Evolutionary conservation across 306 rosid genomes (phyloP).

Genomic region (Quercus berberidifolia): DNA sequence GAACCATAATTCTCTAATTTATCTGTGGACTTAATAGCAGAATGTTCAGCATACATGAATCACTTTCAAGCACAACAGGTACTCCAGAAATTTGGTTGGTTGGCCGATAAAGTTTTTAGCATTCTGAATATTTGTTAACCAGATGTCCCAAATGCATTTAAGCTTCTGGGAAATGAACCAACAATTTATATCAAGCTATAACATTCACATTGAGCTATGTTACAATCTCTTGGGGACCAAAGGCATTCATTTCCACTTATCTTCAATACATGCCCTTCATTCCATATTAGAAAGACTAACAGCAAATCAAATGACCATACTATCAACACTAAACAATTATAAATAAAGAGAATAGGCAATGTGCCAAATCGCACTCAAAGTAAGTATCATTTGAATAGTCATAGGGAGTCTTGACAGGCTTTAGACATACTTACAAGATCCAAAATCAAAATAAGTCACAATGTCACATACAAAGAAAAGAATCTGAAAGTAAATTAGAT

Average conservation of each 20-base stretch:
- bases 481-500: slow-evolving; percentile 40
- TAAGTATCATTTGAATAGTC: slow-evolving; percentile 31
- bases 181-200: too few relatives aligned
- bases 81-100: neutral
- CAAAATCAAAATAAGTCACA: slow-evolving; percentile 29
- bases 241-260: neutral
- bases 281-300: neutral
- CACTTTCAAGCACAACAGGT: neutral
- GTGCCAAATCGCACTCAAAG: slow-evolving; percentile 27
- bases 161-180: too few relatives aligned
- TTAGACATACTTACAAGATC: slow-evolving; percentile 50
- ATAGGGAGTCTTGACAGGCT: slow-evolving; percentile 25
- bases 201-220: neutral
- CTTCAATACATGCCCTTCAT: neutral
- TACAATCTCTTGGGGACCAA: too few relatives aligned
- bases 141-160: too few relatives aligned
- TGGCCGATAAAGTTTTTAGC: neutral
- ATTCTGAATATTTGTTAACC: too few relatives aligned
- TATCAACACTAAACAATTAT: neutral
- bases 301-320: slow-evolving; percentile 13
- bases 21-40: neutral
- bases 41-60: neutral
- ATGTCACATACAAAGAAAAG: neutral
- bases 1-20: neutral
- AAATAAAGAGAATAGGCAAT: slow-evolving; percentile 16